Evolutionary conservation across 805 yeast species (phyloP).

Genomic region (Jamesozyma gamospora): DNA sequence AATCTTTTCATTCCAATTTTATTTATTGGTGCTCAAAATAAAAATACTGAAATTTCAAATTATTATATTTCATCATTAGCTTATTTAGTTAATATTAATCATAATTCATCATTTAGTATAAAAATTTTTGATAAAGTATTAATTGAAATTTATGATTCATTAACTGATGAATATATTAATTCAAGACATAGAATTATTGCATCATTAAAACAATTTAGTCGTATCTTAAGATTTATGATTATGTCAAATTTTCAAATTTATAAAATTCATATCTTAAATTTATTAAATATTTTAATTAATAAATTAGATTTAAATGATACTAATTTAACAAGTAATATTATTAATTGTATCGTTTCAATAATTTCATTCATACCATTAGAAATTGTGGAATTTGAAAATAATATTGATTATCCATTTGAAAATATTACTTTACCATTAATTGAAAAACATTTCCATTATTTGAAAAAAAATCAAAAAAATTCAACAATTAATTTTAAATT

Average conservation of each 20-base stretch:
- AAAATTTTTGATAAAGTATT: constrained; percentile 44
- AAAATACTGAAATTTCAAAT: constrained; percentile 46
- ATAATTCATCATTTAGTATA: constrained; percentile 39
- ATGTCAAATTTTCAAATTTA: constrained; percentile 39
- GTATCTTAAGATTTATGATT: constrained; percentile 58
- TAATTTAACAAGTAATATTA: constrained; percentile 60
- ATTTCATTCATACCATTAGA: constrained; percentile 65
- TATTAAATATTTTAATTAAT: constrained; percentile 58
- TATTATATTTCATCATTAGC: constrained; percentile 51
- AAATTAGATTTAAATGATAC: constrained; percentile 89
- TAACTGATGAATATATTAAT: constrained; percentile 50
- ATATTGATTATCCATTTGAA: constrained; percentile 22
- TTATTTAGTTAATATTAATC: constrained; percentile 54
- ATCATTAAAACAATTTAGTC: constrained; percentile 59
- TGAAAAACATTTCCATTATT: constrained; percentile 47
- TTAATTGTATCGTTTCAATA: constrained; percentile 60
- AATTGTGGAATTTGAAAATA: constrained; percentile 11
- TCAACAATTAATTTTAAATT: constrained; percentile 41
- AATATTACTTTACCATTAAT: constrained; percentile 46
- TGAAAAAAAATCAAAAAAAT: constrained; percentile 21
- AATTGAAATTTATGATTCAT: constrained; percentile 68
- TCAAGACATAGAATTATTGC: constrained; percentile 74
- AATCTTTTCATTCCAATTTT: constrained; percentile 41
- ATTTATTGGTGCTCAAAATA: constrained; percentile 67
- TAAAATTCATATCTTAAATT: constrained; percentile 68